Conservation (phyloP, 441 rosid species). For the Daphne laureola region DNA sequence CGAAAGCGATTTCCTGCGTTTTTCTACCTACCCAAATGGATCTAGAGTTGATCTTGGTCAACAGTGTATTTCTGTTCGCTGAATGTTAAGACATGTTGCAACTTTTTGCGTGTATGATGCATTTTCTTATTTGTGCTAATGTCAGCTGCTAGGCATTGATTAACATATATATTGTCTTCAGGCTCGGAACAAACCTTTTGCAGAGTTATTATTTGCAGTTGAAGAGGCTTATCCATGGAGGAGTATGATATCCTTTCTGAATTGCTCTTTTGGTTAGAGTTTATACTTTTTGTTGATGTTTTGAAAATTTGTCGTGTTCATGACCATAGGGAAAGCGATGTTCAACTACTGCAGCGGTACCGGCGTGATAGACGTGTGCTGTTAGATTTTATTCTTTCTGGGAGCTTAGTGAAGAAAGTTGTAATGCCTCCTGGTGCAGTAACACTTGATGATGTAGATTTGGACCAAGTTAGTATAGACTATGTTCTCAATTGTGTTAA, state of each 20-base stretch:
- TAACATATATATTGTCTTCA: constrained; percentile 8
- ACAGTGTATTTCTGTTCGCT: no score
- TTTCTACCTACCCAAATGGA: constrained; percentile 1
- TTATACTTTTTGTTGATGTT: not conserved
- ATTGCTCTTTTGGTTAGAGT: constrained; percentile 4
- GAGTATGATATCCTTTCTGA: constrained; percentile 25
- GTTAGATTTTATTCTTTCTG: constrained; percentile 75
- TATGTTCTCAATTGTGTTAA: constrained; percentile 80
- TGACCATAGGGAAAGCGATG: constrained; percentile 52
- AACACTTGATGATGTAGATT: constrained; percentile 91
- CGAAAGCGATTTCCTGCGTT: no score
- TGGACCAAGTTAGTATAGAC: constrained; percentile 98
- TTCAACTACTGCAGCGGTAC: constrained; percentile 76
- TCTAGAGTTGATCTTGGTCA: not conserved
- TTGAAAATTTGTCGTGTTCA: not conserved
- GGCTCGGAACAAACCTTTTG: constrained; percentile 14
- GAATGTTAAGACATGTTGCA: no score
- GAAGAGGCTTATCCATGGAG: constrained; percentile 30
- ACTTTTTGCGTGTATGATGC: no score
- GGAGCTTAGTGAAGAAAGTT: constrained; percentile 88
- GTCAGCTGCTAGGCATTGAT: no score
- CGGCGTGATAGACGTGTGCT: constrained; percentile 81
- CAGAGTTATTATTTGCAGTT: constrained; percentile 11
- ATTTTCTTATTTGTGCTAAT: no score
- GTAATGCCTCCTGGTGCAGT: constrained; percentile 98